These are phyloP conservation scores for Aspergillus ibericus DNA, from an alignment of 2,329 filamentous ascomycete species.

Conservation along the genomic window DNA sequence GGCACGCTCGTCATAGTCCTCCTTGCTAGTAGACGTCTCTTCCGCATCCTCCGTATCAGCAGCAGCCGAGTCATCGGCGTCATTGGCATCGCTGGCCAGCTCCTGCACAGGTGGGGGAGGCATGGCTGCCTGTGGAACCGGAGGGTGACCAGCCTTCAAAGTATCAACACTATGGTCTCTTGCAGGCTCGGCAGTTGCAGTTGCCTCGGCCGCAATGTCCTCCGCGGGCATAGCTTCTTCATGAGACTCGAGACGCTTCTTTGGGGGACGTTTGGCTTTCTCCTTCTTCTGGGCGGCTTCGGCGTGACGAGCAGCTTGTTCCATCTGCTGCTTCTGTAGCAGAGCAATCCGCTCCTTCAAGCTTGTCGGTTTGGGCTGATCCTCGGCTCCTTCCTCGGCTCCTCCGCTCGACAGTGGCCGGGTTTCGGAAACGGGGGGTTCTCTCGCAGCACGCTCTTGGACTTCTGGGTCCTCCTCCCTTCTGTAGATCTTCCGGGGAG, in stretches of 20 bases:
- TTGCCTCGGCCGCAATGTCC: constrained; percentile 29
- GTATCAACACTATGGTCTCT: constrained; percentile 40
- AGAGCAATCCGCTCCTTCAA: constrained; percentile 94
- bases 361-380: constrained; percentile 86
- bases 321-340: constrained; percentile 88
- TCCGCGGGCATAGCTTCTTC: constrained; percentile 27
- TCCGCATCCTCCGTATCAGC: constrained; percentile 64
- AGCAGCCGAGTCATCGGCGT: constrained; percentile 65
- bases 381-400: constrained; percentile 61
- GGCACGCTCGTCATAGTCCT: constrained; percentile 67
- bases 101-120: constrained; percentile 51
- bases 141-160: constrained; percentile 34
- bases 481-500: constrained; percentile 73
- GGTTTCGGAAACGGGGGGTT: constrained; percentile 36
- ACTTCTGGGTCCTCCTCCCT: constrained; percentile 77
- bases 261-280: constrained; percentile 75
- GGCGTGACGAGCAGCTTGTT: constrained; percentile 80
- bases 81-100: constrained; percentile 61
- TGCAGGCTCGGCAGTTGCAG: constrained; percentile 34
- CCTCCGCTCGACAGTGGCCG: constrained; percentile 42
- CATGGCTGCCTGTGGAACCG: constrained; percentile 33
- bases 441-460: constrained; percentile 33
- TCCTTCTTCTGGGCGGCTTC: constrained; percentile 79
- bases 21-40: constrained; percentile 66
- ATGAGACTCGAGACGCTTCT: constrained; percentile 60